phyloP scores from a whole-genome alignment of 2,329 filamentous ascomycete species.

The Incumbomyces lentus region DNA sequence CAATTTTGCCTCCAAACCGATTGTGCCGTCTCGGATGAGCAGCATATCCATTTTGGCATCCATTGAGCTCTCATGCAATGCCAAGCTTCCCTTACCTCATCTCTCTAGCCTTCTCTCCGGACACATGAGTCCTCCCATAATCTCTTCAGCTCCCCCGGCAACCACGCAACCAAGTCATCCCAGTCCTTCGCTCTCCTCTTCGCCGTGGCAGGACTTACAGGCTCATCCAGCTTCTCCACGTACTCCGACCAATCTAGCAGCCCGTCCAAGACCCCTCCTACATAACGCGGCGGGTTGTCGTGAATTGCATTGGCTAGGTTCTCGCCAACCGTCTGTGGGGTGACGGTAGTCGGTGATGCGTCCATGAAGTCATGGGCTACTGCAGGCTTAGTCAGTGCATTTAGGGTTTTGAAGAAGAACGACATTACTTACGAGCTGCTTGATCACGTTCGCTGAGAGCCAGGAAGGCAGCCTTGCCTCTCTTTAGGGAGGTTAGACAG shows the following conservation, averaged over 20 bases:
- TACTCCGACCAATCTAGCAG: not conserved
- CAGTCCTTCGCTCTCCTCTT: not conserved
- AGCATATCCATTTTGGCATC: no score
- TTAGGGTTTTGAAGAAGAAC: no score
- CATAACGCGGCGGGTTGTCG: not conserved
- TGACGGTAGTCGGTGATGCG: not conserved
- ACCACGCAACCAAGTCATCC: not conserved
- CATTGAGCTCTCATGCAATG: no score
- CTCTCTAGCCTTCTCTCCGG: no score
- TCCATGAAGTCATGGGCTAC: not conserved
- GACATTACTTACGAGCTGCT: no score
- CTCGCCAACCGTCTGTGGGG: not conserved
- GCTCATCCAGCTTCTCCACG: not conserved
- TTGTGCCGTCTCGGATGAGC: no score
- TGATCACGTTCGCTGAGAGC: no score
- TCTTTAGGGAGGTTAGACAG: no score
- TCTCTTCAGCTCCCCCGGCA: not conserved
- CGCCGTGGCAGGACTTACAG: not conserved
- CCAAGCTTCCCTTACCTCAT: no score
- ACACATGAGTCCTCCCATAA: not conserved
- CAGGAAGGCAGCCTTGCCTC: no score
- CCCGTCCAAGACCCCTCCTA: slow-evolving; percentile 1
- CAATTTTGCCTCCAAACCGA: no score
- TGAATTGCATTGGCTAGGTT: not conserved
- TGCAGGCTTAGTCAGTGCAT: no score